These are phyloP conservation scores for Chenopodium formosanum DNA, from an alignment of 148 eudicot genomes.

Conservation along the genomic window DNA sequence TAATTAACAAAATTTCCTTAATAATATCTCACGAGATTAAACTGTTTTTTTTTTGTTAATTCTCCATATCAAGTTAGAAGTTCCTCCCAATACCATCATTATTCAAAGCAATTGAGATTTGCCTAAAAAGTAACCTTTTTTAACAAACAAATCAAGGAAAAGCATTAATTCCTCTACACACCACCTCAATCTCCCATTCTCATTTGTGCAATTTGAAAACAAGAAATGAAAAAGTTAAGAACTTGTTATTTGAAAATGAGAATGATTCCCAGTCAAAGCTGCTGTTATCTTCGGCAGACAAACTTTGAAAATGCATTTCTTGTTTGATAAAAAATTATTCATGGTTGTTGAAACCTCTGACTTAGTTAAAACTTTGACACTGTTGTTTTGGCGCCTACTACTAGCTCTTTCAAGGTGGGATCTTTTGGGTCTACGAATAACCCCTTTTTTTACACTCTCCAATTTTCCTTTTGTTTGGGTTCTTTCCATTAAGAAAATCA, in stretches of 20 bases:
- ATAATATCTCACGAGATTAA: too few species aligned
- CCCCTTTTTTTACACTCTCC: constrained; percentile 10
- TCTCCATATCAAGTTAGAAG: too few species aligned
- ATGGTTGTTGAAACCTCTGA: constrained; percentile 25
- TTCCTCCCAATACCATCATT: too few species aligned
- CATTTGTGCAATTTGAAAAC: not conserved
- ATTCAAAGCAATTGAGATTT: too few species aligned
- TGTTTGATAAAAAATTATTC: constrained; percentile 12
- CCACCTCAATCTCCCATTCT: not conserved
- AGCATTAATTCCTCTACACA: not conserved
- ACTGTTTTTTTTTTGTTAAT: too few species aligned
- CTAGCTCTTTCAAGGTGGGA: constrained; percentile 22
- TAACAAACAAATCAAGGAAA: not conserved
- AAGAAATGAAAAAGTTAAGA: not conserved
- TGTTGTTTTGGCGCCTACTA: constrained; percentile 28
- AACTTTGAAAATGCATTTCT: constrained; percentile 21
- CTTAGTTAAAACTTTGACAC: not conserved
- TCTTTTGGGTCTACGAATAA: not conserved
- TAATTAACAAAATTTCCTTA: too few species aligned
- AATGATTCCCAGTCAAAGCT: constrained; percentile 21
- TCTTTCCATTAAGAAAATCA: not conserved
- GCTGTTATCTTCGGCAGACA: constrained; percentile 20
- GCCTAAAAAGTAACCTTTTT: not conserved
- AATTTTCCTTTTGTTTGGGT: not conserved
- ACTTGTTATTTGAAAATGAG: not conserved